These are phyloP conservation scores for Thuidium tamariscinum DNA, from an alignment of 225 moss, liverwort and hornwort species.

Conservation along the genomic window DNA sequence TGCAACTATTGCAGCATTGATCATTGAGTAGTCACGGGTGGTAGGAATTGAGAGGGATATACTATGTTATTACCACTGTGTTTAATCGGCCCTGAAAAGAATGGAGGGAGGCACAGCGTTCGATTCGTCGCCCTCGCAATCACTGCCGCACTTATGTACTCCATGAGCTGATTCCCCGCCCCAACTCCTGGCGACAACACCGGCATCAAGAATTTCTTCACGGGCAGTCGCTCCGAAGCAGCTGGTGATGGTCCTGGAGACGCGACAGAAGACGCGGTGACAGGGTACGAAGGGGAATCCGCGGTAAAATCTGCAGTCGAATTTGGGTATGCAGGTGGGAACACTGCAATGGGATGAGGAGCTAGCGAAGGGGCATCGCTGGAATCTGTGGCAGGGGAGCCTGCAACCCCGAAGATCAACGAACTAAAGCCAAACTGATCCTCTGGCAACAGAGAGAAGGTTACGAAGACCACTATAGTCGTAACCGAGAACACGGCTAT, in stretches of 20 bases:
- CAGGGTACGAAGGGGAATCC: neutral
- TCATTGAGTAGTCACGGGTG: neutral
- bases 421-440: neutral
- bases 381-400: neutral
- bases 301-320: neutral
- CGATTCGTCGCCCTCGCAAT: slow-evolving; percentile 11
- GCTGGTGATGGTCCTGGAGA: neutral
- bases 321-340: neutral
- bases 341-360: neutral
- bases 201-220: slow-evolving; percentile 13
- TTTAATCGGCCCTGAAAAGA: slow-evolving; percentile 3
- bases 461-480: neutral
- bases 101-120: slow-evolving; percentile 19
- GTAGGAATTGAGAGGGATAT: neutral
- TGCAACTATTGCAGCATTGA: neutral
- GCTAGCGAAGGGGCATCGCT: neutral
- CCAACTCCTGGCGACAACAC: slow-evolving; percentile 3
- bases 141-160: slow-evolving; percentile 20
- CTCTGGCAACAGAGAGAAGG: neutral
- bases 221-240: neutral
- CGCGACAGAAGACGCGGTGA: neutral
- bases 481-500: neutral
- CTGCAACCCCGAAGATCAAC: neutral
- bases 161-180: slow-evolving; percentile 31
- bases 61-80: neutral